A percentile compares a stretch with the other conserved stretches of the same genome.
phyloP scores from a whole-genome alignment of 495 filamentous ascomycete genomes.

The Hapsidospora chrysogenum region DNA sequence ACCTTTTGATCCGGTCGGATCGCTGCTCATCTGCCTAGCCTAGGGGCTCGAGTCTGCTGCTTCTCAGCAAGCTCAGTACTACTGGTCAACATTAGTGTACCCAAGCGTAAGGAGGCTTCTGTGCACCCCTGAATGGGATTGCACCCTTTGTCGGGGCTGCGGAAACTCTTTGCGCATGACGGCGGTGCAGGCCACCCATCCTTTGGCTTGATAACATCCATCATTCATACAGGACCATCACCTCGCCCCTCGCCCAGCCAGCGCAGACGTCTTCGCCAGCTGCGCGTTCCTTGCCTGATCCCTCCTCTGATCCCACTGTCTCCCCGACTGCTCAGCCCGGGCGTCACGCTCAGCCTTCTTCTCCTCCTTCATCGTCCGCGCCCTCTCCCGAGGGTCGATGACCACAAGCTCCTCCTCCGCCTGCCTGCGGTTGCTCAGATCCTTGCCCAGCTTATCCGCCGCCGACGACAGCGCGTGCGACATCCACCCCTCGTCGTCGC shows the following conservation, averaged over 20 bases:
- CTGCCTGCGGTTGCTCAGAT: constrained; percentile 75
- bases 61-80: too few relatives aligned
- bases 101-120: too few relatives aligned
- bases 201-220: too few relatives aligned
- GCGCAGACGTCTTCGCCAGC: constrained; percentile 19
- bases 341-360: constrained; percentile 34
- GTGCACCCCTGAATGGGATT: too few relatives aligned
- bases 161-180: too few relatives aligned
- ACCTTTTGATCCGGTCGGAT: too few relatives aligned
- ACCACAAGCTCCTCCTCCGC: constrained; percentile 83
- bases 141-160: too few relatives aligned
- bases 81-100: too few relatives aligned
- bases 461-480: constrained; percentile 67
- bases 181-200: too few relatives aligned
- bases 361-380: constrained; percentile 51
- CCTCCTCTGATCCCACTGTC: constrained; percentile 39
- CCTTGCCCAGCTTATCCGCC: constrained; percentile 82
- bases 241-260: constrained; percentile 27
- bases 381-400: constrained; percentile 83
- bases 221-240: too few relatives aligned
- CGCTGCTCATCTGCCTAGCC: too few relatives aligned
- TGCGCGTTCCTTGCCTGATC: constrained; percentile 33
- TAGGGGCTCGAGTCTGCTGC: too few relatives aligned
- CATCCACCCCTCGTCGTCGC: constrained; percentile 48
- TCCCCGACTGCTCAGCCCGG: constrained; percentile 28